Percentiles rank a stretch among this genome's conserved stretches.
These are phyloP conservation scores for Neoboletus magnificus DNA, from an alignment of 768 basidiomycete species.

Conservation along the genomic window DNA sequence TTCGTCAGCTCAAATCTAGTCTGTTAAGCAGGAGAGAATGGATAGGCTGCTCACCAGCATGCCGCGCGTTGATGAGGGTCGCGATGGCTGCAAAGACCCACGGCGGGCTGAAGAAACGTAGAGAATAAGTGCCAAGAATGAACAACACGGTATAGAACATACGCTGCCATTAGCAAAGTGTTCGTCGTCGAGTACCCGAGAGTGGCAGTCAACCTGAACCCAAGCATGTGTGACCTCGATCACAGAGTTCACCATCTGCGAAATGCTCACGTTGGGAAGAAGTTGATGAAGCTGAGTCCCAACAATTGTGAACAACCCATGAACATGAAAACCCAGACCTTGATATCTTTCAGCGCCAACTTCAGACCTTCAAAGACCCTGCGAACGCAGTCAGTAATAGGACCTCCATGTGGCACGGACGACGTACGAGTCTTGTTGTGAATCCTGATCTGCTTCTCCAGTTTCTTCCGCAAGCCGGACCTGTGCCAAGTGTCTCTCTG, in stretches of 20 bases:
- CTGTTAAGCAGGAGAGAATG: neutral
- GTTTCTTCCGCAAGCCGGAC: no score
- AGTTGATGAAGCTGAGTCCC: slow-evolving; percentile 59
- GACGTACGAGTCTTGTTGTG: no score
- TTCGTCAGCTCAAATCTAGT: neutral
- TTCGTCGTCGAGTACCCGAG: slow-evolving; percentile 61
- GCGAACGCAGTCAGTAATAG: neutral
- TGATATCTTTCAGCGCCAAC: slow-evolving; percentile 55
- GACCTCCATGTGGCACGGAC: no score
- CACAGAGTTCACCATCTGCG: neutral
- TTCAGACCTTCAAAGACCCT: slow-evolving; percentile 33
- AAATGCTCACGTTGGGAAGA: slow-evolving; percentile 48
- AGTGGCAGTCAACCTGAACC: slow-evolving; percentile 50
- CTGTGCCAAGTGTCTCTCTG: no score
- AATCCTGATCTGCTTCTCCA: no score
- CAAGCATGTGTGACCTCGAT: neutral
- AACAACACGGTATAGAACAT: slow-evolving; percentile 17
- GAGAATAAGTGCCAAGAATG: neutral
- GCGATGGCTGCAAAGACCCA: slow-evolving; percentile 54
- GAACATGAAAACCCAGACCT: slow-evolving; percentile 51
- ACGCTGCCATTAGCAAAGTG: slow-evolving; percentile 59
- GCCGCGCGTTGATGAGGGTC: slow-evolving; percentile 53
- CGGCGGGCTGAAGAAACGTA: slow-evolving; percentile 45
- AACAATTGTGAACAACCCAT: slow-evolving; percentile 52
- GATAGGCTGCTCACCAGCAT: slow-evolving; percentile 39